phyloP scores from a whole-genome alignment of 2,329 filamentous ascomycete genomes.

The Ilyonectria robusta region DNA sequence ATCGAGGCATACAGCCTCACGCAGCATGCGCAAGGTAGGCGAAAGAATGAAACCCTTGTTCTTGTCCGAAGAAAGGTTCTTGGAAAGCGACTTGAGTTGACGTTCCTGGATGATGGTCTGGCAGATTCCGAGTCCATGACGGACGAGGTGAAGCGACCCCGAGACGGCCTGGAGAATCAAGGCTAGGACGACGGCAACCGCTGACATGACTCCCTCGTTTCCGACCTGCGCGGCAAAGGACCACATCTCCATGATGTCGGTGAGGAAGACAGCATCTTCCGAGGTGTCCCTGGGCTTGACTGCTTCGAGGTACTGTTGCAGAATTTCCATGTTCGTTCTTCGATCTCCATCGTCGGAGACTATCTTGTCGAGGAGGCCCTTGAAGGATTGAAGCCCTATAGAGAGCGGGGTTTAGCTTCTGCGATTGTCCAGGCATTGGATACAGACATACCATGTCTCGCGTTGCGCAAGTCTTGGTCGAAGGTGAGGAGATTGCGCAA shows the following conservation, averaged over 20 bases:
- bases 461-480: slow-evolving; percentile 76
- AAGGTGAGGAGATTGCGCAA: slow-evolving; percentile 78
- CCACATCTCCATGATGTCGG: slow-evolving; percentile 91
- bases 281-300: slow-evolving; percentile 62
- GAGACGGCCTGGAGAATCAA: slow-evolving; percentile 86
- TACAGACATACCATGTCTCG: slow-evolving; percentile 72
- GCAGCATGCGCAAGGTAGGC: slow-evolving; percentile 86
- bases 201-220: slow-evolving; percentile 85
- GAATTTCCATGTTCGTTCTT: slow-evolving; percentile 65
- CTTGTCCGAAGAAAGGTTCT: slow-evolving; percentile 84
- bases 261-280: slow-evolving; percentile 73
- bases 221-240: slow-evolving; percentile 84
- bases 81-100: slow-evolving; percentile 84
- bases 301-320: slow-evolving; percentile 77
- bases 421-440: background rate
- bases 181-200: slow-evolving; percentile 84
- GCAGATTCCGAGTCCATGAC: slow-evolving; percentile 83
- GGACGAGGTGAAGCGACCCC: slow-evolving; percentile 78
- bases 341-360: slow-evolving; percentile 62
- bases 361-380: slow-evolving; percentile 78
- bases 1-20: slow-evolving; percentile 88
- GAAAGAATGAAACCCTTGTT: slow-evolving; percentile 91
- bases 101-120: slow-evolving; percentile 85
- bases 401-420: slow-evolving; percentile 6
- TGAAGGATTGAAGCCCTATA: slow-evolving; percentile 77